These are phyloP conservation scores for Monotropa hypopitys DNA, from an alignment of 179 eudicot genomes.

Conservation along the genomic window DNA sequence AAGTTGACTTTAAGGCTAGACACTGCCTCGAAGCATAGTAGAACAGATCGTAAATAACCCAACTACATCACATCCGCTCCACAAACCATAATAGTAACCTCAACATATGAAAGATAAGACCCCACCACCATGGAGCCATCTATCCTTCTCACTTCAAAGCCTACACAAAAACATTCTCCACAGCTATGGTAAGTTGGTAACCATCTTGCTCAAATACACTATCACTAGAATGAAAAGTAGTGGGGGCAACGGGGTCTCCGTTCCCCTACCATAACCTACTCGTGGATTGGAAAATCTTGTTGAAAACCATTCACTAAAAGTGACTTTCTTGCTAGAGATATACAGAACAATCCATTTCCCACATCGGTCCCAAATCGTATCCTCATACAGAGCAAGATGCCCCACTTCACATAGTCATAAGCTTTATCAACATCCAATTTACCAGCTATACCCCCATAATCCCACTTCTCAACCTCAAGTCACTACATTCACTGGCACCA, in stretches of 20 bases:
- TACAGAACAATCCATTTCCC: background rate
- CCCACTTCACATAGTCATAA: slow-evolving; percentile 1
- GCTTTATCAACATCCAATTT: background rate
- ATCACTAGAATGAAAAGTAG: background rate
- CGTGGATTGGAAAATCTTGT: background rate
- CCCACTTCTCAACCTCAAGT: background rate
- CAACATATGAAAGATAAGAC: background rate
- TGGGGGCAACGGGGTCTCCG: background rate
- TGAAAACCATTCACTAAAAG: background rate
- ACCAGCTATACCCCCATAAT: background rate
- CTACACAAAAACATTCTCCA: background rate
- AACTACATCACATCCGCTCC: background rate
- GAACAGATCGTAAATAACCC: background rate
- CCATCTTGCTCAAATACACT: background rate
- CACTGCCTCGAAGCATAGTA: background rate
- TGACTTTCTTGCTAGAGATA: background rate
- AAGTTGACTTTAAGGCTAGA: background rate
- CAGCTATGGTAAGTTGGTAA: background rate
- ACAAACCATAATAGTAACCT: background rate
- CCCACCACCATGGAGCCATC: background rate
- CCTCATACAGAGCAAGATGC: background rate
- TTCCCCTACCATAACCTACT: background rate
- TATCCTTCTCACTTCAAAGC: background rate
- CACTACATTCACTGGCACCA: background rate
- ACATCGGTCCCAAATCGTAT: background rate